Evolutionary conservation across 345 rosid genomes (phyloP), one percentile per base, ranked within the genome.

Genomic region (Turritis glabra): DNA sequence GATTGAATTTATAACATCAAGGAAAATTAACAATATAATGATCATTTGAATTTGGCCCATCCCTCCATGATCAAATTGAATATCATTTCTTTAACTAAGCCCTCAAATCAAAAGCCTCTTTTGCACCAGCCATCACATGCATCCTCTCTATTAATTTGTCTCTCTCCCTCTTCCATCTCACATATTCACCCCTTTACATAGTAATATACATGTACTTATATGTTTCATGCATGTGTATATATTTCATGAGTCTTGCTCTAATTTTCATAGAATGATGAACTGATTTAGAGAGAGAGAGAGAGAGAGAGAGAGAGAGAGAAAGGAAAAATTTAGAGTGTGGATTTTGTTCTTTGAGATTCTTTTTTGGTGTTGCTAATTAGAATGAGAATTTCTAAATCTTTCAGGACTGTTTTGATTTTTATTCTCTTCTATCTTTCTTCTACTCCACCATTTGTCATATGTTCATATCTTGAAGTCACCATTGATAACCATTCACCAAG

Each of bases 81-180:
- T 71, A 77, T 64, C 17, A 64, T 71, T 64, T 57, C 66, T 77
- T 71, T 64, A 64, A 50, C 55, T 29, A 75, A 54, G 1, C 46
- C 68, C 46, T 71, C 63, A 71, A 58, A 71, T 57, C 71, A 64
- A 77, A 77, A 64, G 61, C 57, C 33, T 56, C 63, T 77, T 77
- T 77, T 57, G 32, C 63, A 77, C 73, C 77, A 38, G 22, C 63
- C 52, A 65, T 64, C 76, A 71, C 80, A 77, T 77, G 77, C 77
- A 57, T 21, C 72, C 67, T 77, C 73, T 71, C 25, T 55, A 54
- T 70, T n/a, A n/a, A n/a, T n/a, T 35, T 69, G 40, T 64, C 68
- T 77, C 63, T 77, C 63, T 64, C 54, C 48, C 21, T 59, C 79
- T 47, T 77, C 60, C 47, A 32, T 14, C 26, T 48, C 52, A 77